Base-by-base conservation (phyloP, 345 rosid genomes). In the Acer saccharum region DNA sequence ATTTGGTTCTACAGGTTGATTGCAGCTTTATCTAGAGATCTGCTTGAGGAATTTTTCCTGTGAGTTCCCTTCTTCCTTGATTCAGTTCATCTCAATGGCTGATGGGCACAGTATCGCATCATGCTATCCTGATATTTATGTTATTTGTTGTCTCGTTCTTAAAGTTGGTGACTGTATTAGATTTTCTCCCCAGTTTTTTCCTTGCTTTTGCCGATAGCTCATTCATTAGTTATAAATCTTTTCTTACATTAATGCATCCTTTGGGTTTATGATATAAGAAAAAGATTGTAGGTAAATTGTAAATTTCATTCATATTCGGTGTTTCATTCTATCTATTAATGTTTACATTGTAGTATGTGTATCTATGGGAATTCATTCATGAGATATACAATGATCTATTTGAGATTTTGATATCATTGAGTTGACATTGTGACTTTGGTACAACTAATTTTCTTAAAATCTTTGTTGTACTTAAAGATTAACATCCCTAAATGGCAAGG, bases 1-100 rank as follows among this genome's bases (percentile, higher is more conserved):
- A 62, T 60, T 10, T 71, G 21, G 65, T 67, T 44, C 29, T 65
- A 25, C 97, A 95, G 98, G 86, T 84, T 93, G 91, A 82, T 90
- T 77, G 93, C 95, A 74, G 94, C 90, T 44, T 89, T 94, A 71
- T 91, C 97, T 62, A 94, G 97, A 84, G 99, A 96, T 86, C 90
- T 94, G 71, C 83, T 90, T 41, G 82, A 88, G 69, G 99, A 91
- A 55, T 91, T 94, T 71, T 35, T 85, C 61, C 86, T 82, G 98
- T 96, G 83, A 91, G 97, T 90, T 74, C 80, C 52, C 21, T 72
- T 74, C 83, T 81, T 67, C 43, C 58, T 70, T 16, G 23, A 67
- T 77, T 61, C 41, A 73, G 21, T 65, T 75, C 8, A 7, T 27
- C 41, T 79, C 63, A 62, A 20, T 41, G 72, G 21, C 64, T 32